Conservation (phyloP, 2,329 filamentous ascomycete genomes). For the Aschersonia sp. region DNA sequence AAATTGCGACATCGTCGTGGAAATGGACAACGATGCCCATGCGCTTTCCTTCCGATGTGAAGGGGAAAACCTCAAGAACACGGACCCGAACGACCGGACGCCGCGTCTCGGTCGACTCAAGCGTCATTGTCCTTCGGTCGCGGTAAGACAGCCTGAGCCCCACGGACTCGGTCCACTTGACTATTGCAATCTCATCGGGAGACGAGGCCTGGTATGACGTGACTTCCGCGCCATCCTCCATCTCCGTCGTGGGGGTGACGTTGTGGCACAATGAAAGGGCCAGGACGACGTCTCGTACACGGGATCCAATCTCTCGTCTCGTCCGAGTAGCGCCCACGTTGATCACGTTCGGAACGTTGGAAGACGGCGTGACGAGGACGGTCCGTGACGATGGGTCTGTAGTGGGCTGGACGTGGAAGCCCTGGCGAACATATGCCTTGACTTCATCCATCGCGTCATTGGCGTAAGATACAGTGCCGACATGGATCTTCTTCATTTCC, state of each 20-base stretch:
- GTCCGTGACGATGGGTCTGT: conserved; percentile 27
- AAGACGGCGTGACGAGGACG: conserved; percentile 61
- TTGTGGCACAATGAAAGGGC: conserved; percentile 93
- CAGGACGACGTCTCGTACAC: conserved; percentile 84
- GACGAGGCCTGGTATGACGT: conserved; percentile 94
- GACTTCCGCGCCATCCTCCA: conserved; percentile 59
- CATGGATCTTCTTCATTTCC: conserved; percentile 98
- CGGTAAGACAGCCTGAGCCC: conserved; percentile 73
- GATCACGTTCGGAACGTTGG: conserved; percentile 45
- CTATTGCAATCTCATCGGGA: conserved; percentile 95
- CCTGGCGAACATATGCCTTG: conserved; percentile 68
- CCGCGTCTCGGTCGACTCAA: conserved; percentile 63
- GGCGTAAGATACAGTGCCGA: conserved; percentile 94
- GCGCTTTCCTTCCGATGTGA: conserved; percentile 92
- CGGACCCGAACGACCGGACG: conserved; percentile 67
- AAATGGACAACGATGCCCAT: conserved; percentile 97
- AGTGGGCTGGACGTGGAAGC: conserved; percentile 46
- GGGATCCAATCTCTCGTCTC: conserved; percentile 79
- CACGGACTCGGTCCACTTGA: conserved; percentile 86
- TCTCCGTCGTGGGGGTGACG: conserved; percentile 71
- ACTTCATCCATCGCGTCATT: conserved; percentile 99
- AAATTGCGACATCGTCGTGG: conserved; percentile 36
- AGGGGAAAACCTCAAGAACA: conserved; percentile 90
- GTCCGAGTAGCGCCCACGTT: conserved; percentile 61
- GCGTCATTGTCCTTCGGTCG: conserved; percentile 71